A percentile compares a stretch with the other conserved stretches of the same genome.
These are phyloP conservation scores for Gracilariopsis chorda DNA, from an alignment of 23 red algal genomes.

Conservation along the genomic window DNA sequence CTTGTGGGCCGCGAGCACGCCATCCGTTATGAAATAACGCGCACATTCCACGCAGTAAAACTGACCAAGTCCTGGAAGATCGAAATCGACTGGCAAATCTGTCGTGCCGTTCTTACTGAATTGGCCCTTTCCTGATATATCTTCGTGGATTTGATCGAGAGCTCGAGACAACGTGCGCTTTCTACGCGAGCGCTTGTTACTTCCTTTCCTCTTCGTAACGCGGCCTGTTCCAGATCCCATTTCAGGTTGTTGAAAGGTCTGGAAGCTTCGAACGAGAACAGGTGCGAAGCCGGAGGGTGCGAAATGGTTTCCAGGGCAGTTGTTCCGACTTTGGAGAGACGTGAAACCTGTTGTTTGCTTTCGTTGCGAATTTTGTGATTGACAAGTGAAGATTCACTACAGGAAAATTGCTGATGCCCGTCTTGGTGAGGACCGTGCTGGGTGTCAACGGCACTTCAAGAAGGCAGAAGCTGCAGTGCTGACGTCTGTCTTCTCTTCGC, in stretches of 20 bases:
- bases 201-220: constrained; percentile 76
- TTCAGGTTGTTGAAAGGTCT: background rate
- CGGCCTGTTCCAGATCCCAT: constrained; percentile 72
- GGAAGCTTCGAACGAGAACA: background rate
- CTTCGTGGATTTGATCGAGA: constrained; percentile 72
- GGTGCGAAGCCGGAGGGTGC: too few species aligned
- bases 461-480: too few species aligned
- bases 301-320: too few species aligned
- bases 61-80: constrained; percentile 90
- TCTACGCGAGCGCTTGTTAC: constrained; percentile 67
- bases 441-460: too few species aligned
- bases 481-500: too few species aligned
- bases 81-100: constrained; percentile 63
- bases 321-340: background rate
- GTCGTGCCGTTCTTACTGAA: constrained; percentile 23
- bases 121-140: constrained; percentile 40
- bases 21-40: constrained; percentile 79
- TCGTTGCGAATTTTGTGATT: too few species aligned
- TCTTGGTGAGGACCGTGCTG: too few species aligned
- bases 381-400: too few species aligned
- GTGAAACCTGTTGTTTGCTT: background rate
- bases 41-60: constrained; percentile 86
- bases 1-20: constrained; percentile 50
- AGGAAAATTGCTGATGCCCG: too few species aligned
- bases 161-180: constrained; percentile 48